Evolutionary conservation across 495 filamentous ascomycete species (phyloP), one percentile per base, ranked within the genome.

Genomic region (Oidiodendron maius): DNA sequence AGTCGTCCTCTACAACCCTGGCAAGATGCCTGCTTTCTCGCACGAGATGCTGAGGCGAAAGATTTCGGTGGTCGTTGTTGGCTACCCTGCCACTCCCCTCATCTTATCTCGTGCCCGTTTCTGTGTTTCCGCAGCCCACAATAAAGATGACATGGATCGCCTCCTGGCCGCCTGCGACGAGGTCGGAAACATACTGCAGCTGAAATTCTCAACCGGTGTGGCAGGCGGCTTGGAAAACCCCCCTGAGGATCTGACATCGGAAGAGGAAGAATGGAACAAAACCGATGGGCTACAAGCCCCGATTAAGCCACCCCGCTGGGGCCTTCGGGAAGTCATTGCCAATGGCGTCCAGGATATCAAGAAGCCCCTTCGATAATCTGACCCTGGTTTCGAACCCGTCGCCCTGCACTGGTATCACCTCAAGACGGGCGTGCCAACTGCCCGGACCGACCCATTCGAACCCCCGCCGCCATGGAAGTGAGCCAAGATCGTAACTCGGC

Each of bases 1-100:
- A 41, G 52, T 97, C 58, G 71, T 96, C 46, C 80, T 98, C 25
- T 98, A 96, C 72, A 89, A 95, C 69, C 94, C 93, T 9, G 93
- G 85, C 47, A 98, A 98, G 68, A 95, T 98, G 71, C 87, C 93
- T 6, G 93, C 93, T 25, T 98, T 98, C 67, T 95, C 89, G 26
- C 93, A 95, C 64, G 91, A 97, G 66, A 97, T 98, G 93, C 78
- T 97, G 25, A 84, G 83, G 59, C 87, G 93, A 54, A 96, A 95
- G 68, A 97, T 98, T 52, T 91, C 91, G n/a, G 89, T 97, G 38
- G 93, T 98, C 38, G 85, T 98, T 30, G 93, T 98, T 50, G 94
- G 93, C 39, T 98, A 98, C 60, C 93, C 93, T 1, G 93, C 93
- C 15, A 98, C 93, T n/a, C 93, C 93, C 3, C 76, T 98, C 44